Conservation (phyloP, 345 rosid species). For the Mallotus nudiflorus region DNA sequence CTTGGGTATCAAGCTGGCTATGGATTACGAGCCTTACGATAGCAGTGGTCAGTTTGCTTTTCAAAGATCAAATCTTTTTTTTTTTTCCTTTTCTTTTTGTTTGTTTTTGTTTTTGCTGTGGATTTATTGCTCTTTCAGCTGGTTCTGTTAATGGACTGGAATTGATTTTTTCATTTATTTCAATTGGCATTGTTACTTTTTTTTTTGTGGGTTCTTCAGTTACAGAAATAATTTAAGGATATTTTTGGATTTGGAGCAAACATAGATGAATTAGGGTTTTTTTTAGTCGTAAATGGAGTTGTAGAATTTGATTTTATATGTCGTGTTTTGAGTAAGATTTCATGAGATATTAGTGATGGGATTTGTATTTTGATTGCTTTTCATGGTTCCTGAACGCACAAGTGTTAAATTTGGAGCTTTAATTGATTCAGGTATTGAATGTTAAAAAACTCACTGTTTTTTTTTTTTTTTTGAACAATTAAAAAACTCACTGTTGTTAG, state of each 20-base stretch:
- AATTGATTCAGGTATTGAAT: neutral
- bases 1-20: conserved; percentile 35
- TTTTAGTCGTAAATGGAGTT: neutral
- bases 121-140: no score
- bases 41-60: conserved; percentile 67
- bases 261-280: neutral
- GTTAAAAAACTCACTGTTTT: no score
- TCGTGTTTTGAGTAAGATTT: neutral
- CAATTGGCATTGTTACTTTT: conserved; percentile 18
- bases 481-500: neutral
- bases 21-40: conserved; percentile 73
- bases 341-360: neutral
- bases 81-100: conserved; percentile 4
- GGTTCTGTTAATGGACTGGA: no score
- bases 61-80: conserved; percentile 13
- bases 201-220: neutral
- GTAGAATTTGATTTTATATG: no score
- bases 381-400: neutral
- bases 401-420: neutral
- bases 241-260: neutral
- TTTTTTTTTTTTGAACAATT: no score
- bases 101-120: conserved; percentile 1
- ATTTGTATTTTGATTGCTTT: neutral
- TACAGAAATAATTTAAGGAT: neutral
- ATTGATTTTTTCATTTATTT: neutral